These are phyloP conservation scores for Passalora sequoiae DNA, from an alignment of 2,329 filamentous ascomycete species.

Conservation along the genomic window DNA sequence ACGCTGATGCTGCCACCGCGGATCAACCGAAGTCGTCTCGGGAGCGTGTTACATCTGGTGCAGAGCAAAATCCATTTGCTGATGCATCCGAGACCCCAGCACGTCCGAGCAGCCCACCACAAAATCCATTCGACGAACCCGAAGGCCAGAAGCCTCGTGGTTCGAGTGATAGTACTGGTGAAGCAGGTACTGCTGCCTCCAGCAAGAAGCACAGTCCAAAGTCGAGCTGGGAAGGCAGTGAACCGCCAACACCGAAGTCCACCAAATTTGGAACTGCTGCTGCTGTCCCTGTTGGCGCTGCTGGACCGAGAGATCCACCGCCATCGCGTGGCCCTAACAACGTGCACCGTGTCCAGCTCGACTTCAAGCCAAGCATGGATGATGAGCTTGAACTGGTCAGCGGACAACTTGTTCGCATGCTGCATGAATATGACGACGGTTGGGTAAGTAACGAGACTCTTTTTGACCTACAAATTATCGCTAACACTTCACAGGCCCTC, in stretches of 20 bases:
- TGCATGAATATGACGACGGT: constrained; percentile 97
- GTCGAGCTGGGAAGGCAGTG: constrained; percentile 20
- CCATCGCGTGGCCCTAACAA: constrained; percentile 49
- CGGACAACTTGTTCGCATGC: constrained; percentile 78
- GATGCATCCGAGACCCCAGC: constrained; percentile 30
- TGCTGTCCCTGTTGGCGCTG: constrained; percentile 39
- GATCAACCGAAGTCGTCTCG: constrained; percentile 34
- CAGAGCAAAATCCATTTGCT: constrained; percentile 35
- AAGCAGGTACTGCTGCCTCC: constrained; percentile 6
- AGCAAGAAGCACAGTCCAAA: constrained; percentile 17
- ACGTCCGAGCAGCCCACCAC: constrained; percentile 19
- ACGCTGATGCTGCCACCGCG: constrained; percentile 28
- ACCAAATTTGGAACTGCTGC: constrained; percentile 29
- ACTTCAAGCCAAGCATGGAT: constrained; percentile 87
- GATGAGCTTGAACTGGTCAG: constrained; percentile 80
- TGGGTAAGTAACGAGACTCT: constrained; percentile 63
- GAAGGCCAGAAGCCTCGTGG: constrained; percentile 19
- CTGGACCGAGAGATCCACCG: constrained; percentile 27
- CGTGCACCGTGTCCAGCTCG: constrained; percentile 88
- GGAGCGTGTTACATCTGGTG: constrained; percentile 35
- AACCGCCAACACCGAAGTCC: constrained; percentile 23
- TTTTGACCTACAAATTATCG: neutral
- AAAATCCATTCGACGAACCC: constrained; percentile 31
- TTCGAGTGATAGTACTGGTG: constrained; percentile 6
- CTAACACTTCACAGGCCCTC: constrained; percentile 59